Conservation (phyloP, 2,329 filamentous ascomycete species). For the Penicillium sp. region DNA sequence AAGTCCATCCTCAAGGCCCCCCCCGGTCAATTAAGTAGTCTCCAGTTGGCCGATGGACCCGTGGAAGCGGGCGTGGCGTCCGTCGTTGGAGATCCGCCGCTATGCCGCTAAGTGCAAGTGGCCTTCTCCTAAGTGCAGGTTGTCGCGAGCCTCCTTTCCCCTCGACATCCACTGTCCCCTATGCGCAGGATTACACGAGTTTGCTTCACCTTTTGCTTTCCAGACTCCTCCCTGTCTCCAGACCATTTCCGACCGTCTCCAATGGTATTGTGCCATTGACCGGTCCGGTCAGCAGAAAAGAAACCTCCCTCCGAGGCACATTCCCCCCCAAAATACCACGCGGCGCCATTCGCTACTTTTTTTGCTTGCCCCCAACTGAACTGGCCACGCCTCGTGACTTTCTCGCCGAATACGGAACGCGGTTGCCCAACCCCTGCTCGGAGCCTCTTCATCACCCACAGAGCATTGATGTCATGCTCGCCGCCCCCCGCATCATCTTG, state of each 20-base stretch:
- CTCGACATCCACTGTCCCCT: constrained; percentile 18
- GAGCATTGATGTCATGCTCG: constrained; percentile 8
- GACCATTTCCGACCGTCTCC: background rate
- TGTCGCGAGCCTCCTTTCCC: constrained; percentile 15
- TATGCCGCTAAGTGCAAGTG: constrained; percentile 34
- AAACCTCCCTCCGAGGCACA: no score
- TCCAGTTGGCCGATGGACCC: constrained; percentile 1
- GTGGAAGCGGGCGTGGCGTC: constrained; percentile 12
- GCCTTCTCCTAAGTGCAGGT: constrained; percentile 24
- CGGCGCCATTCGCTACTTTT: no score
- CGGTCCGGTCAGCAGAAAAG: constrained; percentile 1
- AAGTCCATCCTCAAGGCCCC: background rate
- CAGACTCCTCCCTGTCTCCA: background rate
- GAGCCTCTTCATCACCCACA: background rate
- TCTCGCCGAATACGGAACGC: background rate
- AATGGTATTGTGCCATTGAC: background rate
- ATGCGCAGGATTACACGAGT: constrained; percentile 25
- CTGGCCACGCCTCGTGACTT: background rate
- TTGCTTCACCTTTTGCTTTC: constrained; percentile 1
- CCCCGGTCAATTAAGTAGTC: constrained; percentile 1
- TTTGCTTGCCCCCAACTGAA: no score
- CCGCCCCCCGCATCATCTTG: constrained; percentile 3
- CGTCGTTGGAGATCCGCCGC: constrained; percentile 10
- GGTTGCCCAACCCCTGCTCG: background rate
- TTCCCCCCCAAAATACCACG: no score